These are phyloP conservation scores for Penicillium sp. DNA, from an alignment of 2,329 filamentous ascomycete genomes.

Conservation along the genomic window DNA sequence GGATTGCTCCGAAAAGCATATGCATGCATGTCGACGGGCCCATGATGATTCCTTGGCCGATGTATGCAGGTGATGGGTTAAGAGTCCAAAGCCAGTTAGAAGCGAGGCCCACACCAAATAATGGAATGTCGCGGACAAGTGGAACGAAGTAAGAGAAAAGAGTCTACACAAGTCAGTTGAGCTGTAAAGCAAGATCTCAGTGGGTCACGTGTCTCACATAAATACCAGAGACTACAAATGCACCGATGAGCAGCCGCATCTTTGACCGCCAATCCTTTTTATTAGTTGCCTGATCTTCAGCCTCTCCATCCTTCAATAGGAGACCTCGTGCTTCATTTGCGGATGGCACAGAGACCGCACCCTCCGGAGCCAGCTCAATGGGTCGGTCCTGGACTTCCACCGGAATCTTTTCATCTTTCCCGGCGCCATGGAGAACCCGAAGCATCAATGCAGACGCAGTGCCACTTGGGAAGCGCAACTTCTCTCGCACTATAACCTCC, in stretches of 20 bases:
- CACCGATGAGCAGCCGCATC: slow-evolving; percentile 59
- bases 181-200: neutral
- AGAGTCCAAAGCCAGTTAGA: slow-evolving; percentile 89
- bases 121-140: slow-evolving; percentile 76
- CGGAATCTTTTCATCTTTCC: slow-evolving; percentile 43
- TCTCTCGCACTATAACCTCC: slow-evolving; percentile 90
- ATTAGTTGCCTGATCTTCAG: slow-evolving; percentile 34
- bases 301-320: slow-evolving; percentile 51
- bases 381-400: slow-evolving; percentile 14
- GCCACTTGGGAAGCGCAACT: slow-evolving; percentile 89
- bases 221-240: slow-evolving; percentile 60
- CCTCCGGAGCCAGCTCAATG: slow-evolving; percentile 10
- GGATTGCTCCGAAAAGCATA: slow-evolving; percentile 84
- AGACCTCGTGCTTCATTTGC: slow-evolving; percentile 42
- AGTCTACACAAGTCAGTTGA: slow-evolving; percentile 56
- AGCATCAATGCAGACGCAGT: slow-evolving; percentile 96
- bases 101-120: slow-evolving; percentile 75
- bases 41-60: slow-evolving; percentile 98
- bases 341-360: slow-evolving; percentile 32
- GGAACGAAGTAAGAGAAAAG: slow-evolving; percentile 88
- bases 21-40: slow-evolving; percentile 91
- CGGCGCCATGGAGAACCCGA: slow-evolving; percentile 74
- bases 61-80: slow-evolving; percentile 94
- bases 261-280: slow-evolving; percentile 61
- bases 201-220: slow-evolving; percentile 42